These are phyloP conservation scores for Termitomyces sp. DNA, from an alignment of 768 basidiomycete genomes.

Conservation along the genomic window DNA sequence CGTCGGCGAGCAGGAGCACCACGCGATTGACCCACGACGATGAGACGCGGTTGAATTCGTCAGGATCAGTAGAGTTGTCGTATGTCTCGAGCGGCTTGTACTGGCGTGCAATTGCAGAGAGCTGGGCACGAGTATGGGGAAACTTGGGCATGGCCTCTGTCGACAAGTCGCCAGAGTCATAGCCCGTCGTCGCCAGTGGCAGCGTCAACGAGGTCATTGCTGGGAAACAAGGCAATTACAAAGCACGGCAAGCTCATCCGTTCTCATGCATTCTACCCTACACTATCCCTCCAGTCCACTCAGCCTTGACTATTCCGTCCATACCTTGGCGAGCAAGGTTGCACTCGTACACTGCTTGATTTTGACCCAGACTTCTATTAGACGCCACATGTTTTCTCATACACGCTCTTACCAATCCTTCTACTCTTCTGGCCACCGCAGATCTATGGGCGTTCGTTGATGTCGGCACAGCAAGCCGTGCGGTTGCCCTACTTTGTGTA, in stretches of 20 bases:
- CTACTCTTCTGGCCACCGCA: too few species aligned
- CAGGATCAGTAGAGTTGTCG: slow-evolving; percentile 52
- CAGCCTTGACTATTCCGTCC: background rate
- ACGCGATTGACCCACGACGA: slow-evolving; percentile 65
- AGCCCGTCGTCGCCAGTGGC: slow-evolving; percentile 3
- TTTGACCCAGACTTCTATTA: too few species aligned
- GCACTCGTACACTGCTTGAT: too few species aligned
- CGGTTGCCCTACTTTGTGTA: background rate
- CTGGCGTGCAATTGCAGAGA: slow-evolving; percentile 67
- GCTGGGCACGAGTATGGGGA: slow-evolving; percentile 80
- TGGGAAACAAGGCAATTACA: slow-evolving; percentile 8
- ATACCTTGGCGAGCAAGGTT: background rate
- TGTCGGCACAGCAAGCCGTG: too few species aligned
- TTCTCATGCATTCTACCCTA: background rate
- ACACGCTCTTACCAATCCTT: too few species aligned
- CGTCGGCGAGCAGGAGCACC: slow-evolving; percentile 65
- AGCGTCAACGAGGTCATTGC: slow-evolving; percentile 10
- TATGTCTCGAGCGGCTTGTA: slow-evolving; percentile 55
- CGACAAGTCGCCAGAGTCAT: slow-evolving; percentile 7
- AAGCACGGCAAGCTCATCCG: background rate
- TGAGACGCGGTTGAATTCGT: slow-evolving; percentile 46
- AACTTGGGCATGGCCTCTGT: slow-evolving; percentile 38
- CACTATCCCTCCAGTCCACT: background rate
- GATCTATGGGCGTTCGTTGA: too few species aligned
- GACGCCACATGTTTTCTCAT: too few species aligned